phyloP scores from a whole-genome alignment of 129 eudicot species.

The Flaveria linearis region DNA sequence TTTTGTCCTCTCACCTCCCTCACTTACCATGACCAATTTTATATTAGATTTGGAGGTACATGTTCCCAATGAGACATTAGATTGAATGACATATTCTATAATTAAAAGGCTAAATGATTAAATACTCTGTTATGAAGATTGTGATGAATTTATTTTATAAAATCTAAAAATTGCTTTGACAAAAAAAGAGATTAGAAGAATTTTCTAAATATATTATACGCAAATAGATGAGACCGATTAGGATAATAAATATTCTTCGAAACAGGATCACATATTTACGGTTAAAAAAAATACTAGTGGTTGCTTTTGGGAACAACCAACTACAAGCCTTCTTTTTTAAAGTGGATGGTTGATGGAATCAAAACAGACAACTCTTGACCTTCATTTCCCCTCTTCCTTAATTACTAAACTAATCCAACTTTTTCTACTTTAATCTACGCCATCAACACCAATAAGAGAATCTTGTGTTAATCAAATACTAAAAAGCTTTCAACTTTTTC shows the following conservation, averaged over 20 bases:
- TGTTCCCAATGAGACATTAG: no score
- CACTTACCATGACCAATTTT: no score
- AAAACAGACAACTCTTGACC: slow-evolving; percentile 6
- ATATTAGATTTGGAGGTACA: no score
- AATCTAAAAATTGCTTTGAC: no score
- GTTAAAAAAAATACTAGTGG: background rate
- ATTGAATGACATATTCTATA: no score
- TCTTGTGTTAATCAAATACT: slow-evolving; percentile 15
- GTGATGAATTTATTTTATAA: no score
- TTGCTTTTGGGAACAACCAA: background rate
- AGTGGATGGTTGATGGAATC: slow-evolving; percentile 12
- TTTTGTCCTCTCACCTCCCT: no score
- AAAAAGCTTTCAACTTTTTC: slow-evolving; percentile 18
- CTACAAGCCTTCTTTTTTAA: slow-evolving; percentile 12
- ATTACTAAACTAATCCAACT: slow-evolving; percentile 19
- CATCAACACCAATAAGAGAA: slow-evolving; percentile 19
- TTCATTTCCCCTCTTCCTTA: slow-evolving; percentile 2
- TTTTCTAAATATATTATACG: no score
- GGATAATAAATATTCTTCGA: no score
- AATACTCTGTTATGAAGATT: no score
- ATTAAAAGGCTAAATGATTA: no score
- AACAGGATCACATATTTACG: no score
- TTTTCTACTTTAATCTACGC: background rate
- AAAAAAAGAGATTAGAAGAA: background rate
- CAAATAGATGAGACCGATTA: background rate